Evolutionary conservation across 129 eudicot genomes (phyloP), one percentile per base, ranked within the genome.

Genomic region (Smallanthus sonchifolius): DNA sequence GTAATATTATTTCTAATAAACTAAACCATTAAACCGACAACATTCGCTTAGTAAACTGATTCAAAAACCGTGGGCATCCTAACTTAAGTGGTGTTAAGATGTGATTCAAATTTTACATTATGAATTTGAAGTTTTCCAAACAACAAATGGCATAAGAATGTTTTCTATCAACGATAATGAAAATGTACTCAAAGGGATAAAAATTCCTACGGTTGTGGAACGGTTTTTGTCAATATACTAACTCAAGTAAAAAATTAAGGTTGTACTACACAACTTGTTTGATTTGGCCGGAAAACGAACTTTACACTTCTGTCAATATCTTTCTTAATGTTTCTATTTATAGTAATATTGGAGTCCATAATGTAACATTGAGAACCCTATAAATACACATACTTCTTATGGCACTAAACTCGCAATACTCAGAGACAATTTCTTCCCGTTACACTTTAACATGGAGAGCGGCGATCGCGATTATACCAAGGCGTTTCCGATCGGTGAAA

Each of bases 401-500:
- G 71, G 10, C 19, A 48, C 28, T 15, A 38, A 65, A 75, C 7
- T 65, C 80, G 28, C 51, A 48, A 40, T 20, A 66, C 57, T 16
- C 67, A 24, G 37, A 51, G 11, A 65, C n/a, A n/a, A n/a, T n/a
- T n/a, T n/a, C n/a, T n/a, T n/a, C n/a, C n/a, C n/a, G n/a, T n/a
- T n/a, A 4, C 1, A 10, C 59, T 72, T n/a, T 17, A 10, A 30
- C 20, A 85, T 85, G 89, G 84, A 70, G 69, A 20, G 42, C 4
- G 70, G 65, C 0, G 63, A 82, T 39, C 47, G 59, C 48, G 73
- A 73, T 20, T 62, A 68, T 6, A 70, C 42, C 55, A 49, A 68
- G 36, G 38, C 61, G 38, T 84, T 82, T 40, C 82, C 87, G 2
- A 80, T 84, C 43, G 87, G 91, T 32, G 81, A 80, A 82, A 82